phyloP scores from a whole-genome alignment of 1,284 basidiomycete genomes.

The Moniliella sp. region DNA sequence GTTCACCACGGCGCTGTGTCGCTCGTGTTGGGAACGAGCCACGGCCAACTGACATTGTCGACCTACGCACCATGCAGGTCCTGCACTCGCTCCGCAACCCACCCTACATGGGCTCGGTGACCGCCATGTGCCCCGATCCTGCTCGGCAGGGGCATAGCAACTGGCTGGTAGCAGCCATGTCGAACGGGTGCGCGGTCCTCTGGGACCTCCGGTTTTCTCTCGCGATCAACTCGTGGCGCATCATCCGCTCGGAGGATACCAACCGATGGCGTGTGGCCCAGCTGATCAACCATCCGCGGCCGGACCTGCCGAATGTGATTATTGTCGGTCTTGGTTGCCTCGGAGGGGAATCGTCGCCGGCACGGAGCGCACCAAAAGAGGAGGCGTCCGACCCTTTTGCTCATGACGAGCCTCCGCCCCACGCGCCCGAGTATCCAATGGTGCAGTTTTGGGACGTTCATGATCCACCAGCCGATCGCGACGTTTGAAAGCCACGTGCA shows the following conservation, averaged over 20 bases:
- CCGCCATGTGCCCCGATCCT: conserved; percentile 54
- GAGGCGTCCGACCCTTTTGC: too few species aligned
- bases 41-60: conserved; percentile 57
- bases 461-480: too few species aligned
- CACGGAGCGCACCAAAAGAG: too few species aligned
- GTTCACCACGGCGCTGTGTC: conserved; percentile 9
- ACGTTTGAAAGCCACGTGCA: too few species aligned
- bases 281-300: not conserved
- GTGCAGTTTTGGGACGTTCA: too few species aligned
- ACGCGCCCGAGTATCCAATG: too few species aligned
- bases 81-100: conserved; percentile 60
- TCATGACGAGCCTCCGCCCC: too few species aligned
- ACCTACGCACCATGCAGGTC: conserved; percentile 62
- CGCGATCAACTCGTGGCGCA: conserved; percentile 65
- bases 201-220: conserved; percentile 89
- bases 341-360: too few species aligned
- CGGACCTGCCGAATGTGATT: not conserved
- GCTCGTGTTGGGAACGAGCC: conserved; percentile 62
- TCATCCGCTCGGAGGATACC: too few species aligned
- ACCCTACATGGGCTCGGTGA: conserved; percentile 62
- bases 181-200: conserved; percentile 56
- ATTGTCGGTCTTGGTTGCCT: not conserved
- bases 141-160: conserved; percentile 53
- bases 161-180: conserved; percentile 72
- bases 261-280: too few species aligned